Evolutionary conservation across 805 yeast species (phyloP).

Genomic region (Candida golubevii): DNA sequence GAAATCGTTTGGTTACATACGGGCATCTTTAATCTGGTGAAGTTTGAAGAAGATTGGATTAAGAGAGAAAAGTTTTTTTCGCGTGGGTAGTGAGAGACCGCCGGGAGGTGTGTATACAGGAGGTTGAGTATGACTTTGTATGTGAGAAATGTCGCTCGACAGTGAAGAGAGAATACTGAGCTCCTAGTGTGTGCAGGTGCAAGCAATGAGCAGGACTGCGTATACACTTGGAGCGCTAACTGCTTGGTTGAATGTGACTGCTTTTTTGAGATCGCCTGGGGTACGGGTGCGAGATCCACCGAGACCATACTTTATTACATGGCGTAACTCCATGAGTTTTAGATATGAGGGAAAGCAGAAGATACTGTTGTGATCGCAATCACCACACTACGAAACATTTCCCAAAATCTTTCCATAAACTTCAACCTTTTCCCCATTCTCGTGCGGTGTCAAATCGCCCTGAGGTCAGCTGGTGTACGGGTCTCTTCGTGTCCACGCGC

Average conservation of each 20-base stretch:
- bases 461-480: conserved; percentile 9
- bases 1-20: conserved; percentile 26
- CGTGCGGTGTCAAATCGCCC: conserved; percentile 3
- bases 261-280: conserved; percentile 7
- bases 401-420: background rate
- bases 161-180: background rate
- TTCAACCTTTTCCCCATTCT: background rate
- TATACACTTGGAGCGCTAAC: background rate
- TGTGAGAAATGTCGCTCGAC: background rate
- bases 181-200: conserved; percentile 6
- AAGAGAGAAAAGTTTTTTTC: conserved; percentile 16
- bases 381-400: background rate
- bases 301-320: no score
- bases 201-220: background rate
- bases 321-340: no score
- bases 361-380: no score
- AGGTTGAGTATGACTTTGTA: no score
- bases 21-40: conserved; percentile 33
- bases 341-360: no score
- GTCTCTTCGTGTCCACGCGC: conserved; percentile 1
- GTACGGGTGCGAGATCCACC: conserved; percentile 1
- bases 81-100: background rate
- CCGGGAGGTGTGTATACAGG: no score
- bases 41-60: conserved; percentile 4
- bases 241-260: conserved; percentile 13